phyloP scores from a whole-genome alignment of 345 rosid species.

The Populus tremula region DNA sequence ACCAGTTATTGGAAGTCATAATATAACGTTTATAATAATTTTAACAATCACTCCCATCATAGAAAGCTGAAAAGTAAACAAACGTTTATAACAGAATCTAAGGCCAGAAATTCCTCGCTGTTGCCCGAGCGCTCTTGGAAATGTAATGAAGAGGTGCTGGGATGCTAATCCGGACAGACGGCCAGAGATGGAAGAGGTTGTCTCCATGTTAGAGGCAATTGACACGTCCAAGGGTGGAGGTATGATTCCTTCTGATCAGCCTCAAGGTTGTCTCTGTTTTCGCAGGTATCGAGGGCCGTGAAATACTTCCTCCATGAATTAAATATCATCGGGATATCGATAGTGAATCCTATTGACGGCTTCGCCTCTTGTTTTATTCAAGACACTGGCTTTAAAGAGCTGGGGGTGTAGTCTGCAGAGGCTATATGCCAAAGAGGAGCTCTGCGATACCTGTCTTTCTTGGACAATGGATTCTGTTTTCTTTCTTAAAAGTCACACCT shows the following conservation, averaged over 20 bases:
- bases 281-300: constrained; percentile 33
- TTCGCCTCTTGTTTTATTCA: constrained; percentile 25
- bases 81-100: constrained; percentile 25
- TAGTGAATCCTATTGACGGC: constrained; percentile 11
- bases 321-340: constrained; percentile 7
- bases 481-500: neutral
- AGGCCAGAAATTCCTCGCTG: constrained; percentile 39
- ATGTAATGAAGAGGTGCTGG: constrained; percentile 43
- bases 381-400: constrained; percentile 19
- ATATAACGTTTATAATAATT: neutral
- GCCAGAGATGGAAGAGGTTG: constrained; percentile 41
- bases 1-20: neutral
- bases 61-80: neutral
- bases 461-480: constrained; percentile 27
- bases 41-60: neutral
- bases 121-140: constrained; percentile 37
- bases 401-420: constrained; percentile 19
- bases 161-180: constrained; percentile 37
- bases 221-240: constrained; percentile 39
- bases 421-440: constrained; percentile 13
- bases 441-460: constrained; percentile 14
- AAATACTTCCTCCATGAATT: neutral
- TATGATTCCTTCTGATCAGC: constrained; percentile 30
- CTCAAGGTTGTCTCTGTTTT: constrained; percentile 34
- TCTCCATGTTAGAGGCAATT: constrained; percentile 32